These are phyloP conservation scores for Hypsizygus ulmarius DNA, from an alignment of 1,284 basidiomycete species.

Conservation along the genomic window DNA sequence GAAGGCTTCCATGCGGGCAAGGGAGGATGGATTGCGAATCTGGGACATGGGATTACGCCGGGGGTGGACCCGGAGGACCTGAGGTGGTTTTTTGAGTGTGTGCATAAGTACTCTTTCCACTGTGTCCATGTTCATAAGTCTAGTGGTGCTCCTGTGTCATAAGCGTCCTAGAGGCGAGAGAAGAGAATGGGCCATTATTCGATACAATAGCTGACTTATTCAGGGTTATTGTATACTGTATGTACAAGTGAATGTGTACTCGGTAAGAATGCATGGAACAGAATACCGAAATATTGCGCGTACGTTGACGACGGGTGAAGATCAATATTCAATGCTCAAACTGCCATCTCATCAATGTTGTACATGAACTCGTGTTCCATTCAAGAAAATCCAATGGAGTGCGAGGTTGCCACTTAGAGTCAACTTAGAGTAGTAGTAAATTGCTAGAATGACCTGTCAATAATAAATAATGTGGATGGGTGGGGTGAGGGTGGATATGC, in stretches of 20 bases:
- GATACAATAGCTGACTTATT: background rate
- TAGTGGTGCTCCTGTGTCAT: background rate
- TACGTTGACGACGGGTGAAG: background rate
- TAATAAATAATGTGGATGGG: conserved; percentile 18
- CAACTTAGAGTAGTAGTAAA: conserved; percentile 11
- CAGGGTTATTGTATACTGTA: too few species aligned
- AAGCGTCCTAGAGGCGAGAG: background rate
- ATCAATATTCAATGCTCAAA: background rate
- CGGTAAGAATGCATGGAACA: background rate
- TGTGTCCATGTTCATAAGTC: too few species aligned
- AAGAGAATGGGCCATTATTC: background rate
- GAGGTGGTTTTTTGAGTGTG: conserved; percentile 86
- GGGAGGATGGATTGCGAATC: conserved; percentile 89
- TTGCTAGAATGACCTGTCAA: conserved; percentile 12
- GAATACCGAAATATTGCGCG: background rate
- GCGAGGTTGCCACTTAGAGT: conserved; percentile 1
- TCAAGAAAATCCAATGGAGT: conserved; percentile 15
- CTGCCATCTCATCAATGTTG: background rate
- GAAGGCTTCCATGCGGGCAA: conserved; percentile 67
- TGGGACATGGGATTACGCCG: conserved; percentile 98
- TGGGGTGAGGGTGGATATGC: conserved; percentile 19
- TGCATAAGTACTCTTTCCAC: conserved; percentile 72
- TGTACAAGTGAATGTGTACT: background rate
- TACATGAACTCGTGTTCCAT: conserved; percentile 4
- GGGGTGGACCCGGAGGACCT: conserved; percentile 91